Evolutionary conservation across 306 rosid genomes (phyloP).

Genomic region (Sophora flavescens): DNA sequence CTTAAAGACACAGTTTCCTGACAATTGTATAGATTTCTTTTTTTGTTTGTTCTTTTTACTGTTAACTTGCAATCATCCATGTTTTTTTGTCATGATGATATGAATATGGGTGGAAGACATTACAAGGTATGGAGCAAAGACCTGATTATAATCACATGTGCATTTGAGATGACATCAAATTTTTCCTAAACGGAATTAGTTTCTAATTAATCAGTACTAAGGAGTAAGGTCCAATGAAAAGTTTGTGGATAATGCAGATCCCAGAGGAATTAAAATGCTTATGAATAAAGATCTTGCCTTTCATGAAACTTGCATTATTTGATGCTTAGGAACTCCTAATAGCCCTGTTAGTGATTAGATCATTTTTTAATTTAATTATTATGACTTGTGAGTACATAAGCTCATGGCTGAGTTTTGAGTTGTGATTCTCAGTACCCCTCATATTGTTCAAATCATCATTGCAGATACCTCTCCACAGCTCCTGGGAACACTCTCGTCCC

Average conservation of each 20-base stretch:
- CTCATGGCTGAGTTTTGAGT: constrained; percentile 13
- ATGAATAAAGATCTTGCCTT: neutral
- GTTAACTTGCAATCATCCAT: neutral
- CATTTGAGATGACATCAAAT: neutral
- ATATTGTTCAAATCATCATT: constrained; percentile 39
- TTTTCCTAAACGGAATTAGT: neutral
- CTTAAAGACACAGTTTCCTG: neutral
- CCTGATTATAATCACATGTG: neutral
- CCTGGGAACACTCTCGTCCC: constrained; percentile 19
- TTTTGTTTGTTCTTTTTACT: constrained; percentile 17
- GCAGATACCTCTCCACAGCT: constrained; percentile 61
- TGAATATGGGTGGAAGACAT: neutral
- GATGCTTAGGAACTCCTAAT: constrained; percentile 3
- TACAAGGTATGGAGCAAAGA: neutral
- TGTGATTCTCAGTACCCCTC: neutral
- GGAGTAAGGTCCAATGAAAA: neutral
- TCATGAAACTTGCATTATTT: neutral
- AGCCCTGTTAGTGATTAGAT: neutral
- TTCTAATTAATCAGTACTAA: neutral
- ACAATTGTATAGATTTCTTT: neutral
- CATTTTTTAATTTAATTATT: neutral
- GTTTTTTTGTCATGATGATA: neutral
- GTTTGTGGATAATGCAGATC: neutral
- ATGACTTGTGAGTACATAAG: neutral
- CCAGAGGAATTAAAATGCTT: neutral